These are phyloP conservation scores for Sporothrix brunneoviolacea DNA, from an alignment of 2,329 filamentous ascomycete species.

Conservation along the genomic window DNA sequence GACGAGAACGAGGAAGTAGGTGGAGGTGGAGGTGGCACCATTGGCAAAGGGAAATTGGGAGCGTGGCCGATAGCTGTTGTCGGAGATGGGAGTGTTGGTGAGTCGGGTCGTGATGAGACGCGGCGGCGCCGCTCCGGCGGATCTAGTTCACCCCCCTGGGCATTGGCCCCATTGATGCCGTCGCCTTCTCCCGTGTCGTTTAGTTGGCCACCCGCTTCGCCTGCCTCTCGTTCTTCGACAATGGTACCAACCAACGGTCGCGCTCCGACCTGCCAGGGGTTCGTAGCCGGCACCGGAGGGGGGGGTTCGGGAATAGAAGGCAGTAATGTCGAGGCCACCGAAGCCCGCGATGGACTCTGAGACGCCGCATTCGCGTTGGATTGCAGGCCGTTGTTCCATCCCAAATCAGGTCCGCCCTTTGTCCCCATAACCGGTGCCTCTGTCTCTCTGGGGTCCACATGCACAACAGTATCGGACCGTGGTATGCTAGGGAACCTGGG, in stretches of 20 bases:
- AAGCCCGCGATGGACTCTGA: background rate
- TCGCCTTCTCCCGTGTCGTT: background rate
- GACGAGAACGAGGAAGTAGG: background rate
- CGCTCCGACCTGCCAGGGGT: slow-evolving; percentile 19
- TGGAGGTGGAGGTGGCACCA: background rate
- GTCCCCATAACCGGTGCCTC: slow-evolving; percentile 16
- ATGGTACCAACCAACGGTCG: slow-evolving; percentile 16
- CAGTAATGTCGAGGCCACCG: background rate
- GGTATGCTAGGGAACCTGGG: background rate
- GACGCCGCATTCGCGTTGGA: background rate
- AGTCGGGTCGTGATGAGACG: slow-evolving; percentile 18
- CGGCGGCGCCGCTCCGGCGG: slow-evolving; percentile 14
- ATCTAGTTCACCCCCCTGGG: background rate
- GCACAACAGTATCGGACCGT: slow-evolving; percentile 3
- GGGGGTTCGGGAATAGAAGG: slow-evolving; percentile 7
- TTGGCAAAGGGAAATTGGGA: background rate
- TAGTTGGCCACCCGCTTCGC: too few relatives aligned
- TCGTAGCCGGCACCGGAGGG: slow-evolving; percentile 14
- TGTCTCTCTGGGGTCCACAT: background rate
- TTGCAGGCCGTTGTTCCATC: slow-evolving; percentile 14
- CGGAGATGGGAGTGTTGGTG: slow-evolving; percentile 17
- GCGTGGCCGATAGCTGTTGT: background rate
- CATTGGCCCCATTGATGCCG: background rate
- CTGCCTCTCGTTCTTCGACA: slow-evolving; percentile 10
- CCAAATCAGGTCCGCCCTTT: slow-evolving; percentile 17